phyloP scores from a whole-genome alignment of 1,284 basidiomycete species.

The Vanrija sp. region DNA sequence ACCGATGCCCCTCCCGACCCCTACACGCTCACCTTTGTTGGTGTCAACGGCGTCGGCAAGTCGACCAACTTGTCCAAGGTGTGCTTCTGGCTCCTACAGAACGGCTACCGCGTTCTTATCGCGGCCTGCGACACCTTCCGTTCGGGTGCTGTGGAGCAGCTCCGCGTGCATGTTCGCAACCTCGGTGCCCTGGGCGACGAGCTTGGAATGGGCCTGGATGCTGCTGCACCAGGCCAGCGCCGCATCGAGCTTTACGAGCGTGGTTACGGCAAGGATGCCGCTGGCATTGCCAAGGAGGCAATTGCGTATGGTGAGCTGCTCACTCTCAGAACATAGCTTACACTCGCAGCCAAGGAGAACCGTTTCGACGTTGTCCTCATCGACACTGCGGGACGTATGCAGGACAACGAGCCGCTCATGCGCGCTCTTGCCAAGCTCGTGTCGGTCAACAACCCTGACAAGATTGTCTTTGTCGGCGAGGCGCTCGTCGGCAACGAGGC shows the following conservation, averaged over 20 bases:
- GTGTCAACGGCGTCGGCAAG: slow-evolving; percentile 99
- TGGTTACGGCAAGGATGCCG: slow-evolving; percentile 97
- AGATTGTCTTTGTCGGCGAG: slow-evolving; percentile 93
- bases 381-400: slow-evolving; percentile 97
- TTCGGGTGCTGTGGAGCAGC: slow-evolving; percentile 96
- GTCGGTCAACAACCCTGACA: slow-evolving; percentile 85
- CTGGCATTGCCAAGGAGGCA: slow-evolving; percentile 93
- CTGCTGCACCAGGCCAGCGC: slow-evolving; percentile 4
- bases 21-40: slow-evolving; percentile 93
- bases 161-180: slow-evolving; percentile 94
- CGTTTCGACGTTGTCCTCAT: slow-evolving; percentile 91
- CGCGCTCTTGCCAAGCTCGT: slow-evolving; percentile 96
- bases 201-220: slow-evolving; percentile 52
- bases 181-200: slow-evolving; percentile 76
- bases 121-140: slow-evolving; percentile 99
- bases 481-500: slow-evolving; percentile 95
- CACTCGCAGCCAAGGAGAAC: slow-evolving; percentile 65
- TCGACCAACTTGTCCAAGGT: slow-evolving; percentile 98
- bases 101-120: slow-evolving; percentile 86
- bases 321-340: neutral
- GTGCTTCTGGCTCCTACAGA: slow-evolving; percentile 98
- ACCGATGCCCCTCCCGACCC: slow-evolving; percentile 60
- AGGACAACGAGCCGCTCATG: slow-evolving; percentile 98
- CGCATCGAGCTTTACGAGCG: slow-evolving; percentile 84
- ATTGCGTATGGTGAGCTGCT: slow-evolving; percentile 68